Evolutionary conservation across 148 eudicot species (phyloP), one percentile per base, ranked within the genome.

Genomic region (Fagopyrum tataricum): DNA sequence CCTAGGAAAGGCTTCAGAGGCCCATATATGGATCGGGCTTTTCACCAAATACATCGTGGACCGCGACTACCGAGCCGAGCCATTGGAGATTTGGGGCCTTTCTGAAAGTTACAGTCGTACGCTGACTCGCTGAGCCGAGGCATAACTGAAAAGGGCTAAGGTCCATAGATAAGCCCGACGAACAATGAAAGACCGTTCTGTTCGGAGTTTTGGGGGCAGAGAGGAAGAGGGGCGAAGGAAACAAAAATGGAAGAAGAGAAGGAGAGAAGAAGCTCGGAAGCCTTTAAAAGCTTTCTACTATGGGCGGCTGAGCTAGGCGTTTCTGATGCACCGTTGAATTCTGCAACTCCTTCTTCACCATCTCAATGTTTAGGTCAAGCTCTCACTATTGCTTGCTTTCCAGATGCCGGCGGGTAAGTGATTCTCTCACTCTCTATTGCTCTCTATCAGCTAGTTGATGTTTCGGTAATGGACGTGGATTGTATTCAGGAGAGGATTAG

Each of bases 401-500:
- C 97, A 10, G 48, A 73, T 51, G 85, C 89, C 48, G 98, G 98
- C 77, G 98, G 98, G 98, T 93, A 77, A 41, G 71, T 70, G 18
- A 14, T 11, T 43, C 39, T 56, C 51, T 18, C 40, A 4, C 53
- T 40, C 69, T 39, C 44, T 40, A 58, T 31, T 76, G 48, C 49
- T 74, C n/a, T 15, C 24, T 31, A 18, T 48, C 11, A 44, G 40
- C 18, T 31, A n/a, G 7, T 40, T 0, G n/a, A 17, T 44, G 6
- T 52, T 49, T 40, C 51, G 21, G 53, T 12, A 44, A 59, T 24
- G 11, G 41, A 7, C 13, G 51, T 69, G 42, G 6, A 37, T 13
- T 64, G 69, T 7, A 37, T 83, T 80, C 81, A 94, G 98, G 84
- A 86, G 98, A 76, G 98, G 98, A 37, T 85, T 94, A 74, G 97